Evolutionary conservation across 768 basidiomycete genomes (phyloP), one percentile per base, ranked within the genome.

Genomic region (Kwoniella europaea): DNA sequence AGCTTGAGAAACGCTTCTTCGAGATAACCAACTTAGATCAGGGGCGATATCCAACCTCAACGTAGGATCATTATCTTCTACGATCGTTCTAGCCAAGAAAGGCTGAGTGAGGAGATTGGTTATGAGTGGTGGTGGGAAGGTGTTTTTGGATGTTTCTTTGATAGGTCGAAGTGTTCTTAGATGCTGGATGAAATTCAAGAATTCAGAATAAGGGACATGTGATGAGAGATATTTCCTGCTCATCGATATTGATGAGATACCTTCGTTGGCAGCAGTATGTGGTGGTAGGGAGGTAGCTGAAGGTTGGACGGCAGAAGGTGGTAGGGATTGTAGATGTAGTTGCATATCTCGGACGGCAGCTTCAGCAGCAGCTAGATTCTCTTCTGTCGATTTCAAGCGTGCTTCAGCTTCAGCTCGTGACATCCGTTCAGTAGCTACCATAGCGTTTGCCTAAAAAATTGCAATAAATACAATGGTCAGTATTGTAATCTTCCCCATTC

Each of bases 401-500:
- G 90, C 87, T 78, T 94, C 84, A 88, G 86, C 91, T 90, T 71
- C 86, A 79, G 91, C 90, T 44, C 87, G 85, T 16, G 82, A 85
- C 70, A 90, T 87, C 16, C 94, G 88, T 22, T 95, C 96, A 80
- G 93, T 91, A 0, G 92, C 93, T n/a, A 98, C 96, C 97, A 99
- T 99, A 6, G 88, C 90, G 82, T 99, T 98, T 6, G 96, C 96
- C 84, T 97, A 91, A 10, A 29, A 15, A 5, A 10, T 13, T 13
- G 15, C 10, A 20, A 20, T 12, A 55, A 24, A 4, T 55, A 52
- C 20, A 15, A 24, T 55, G n/a, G 24, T 55, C 54, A 55, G 54
- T n/a, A 55, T n/a, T 22, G 54, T 50, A 9, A 15, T 10, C 18
- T 50, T 50, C 46, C 10, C 46, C 18, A 50, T 50, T 15, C 46